Evolutionary conservation across 495 filamentous ascomycete genomes (phyloP), one percentile per base, ranked within the genome.

Genomic region (Aspergillus homomorphus): DNA sequence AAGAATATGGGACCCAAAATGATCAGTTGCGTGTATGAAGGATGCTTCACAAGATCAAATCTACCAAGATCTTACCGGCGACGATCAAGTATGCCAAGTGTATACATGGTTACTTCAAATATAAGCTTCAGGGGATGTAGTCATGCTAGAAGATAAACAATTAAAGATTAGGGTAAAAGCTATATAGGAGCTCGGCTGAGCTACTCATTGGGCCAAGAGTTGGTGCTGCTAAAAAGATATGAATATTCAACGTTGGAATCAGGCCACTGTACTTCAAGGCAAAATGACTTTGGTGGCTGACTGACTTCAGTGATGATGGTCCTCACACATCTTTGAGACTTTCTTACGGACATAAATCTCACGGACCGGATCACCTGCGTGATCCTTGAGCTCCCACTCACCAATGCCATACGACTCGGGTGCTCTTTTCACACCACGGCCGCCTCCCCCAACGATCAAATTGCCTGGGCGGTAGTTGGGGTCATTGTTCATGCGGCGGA

Each of bases 391-490:
- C 2, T 81, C 80, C 91, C 91, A 96, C 15, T 91, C 78, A 0
- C 90, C 90, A 49, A 84, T 91, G 0, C 88, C 88, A 49, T 78
- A 64, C 41, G 84, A 67, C 16, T 76, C 69, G 0, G 89, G 86
- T 0, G 90, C 91, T 16, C 60, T 63, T 21, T 81, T 77, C 0
- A 85, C 74, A 2, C 89, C 91, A 20, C 89, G 75, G 0, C 91
- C 91, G 9, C 91, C 91, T 1, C 91, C 91, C 18, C 91, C 90
- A 15, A 91, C 69, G 49, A 96, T 88, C 53, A 95, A 68, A 62
- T 96, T 96, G 0, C 90, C 91, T 0, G 91, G 91, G 0, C 90
- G 79, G 63, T 94, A 96, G 0, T 65, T 72, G 0, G 74, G 64
- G 60, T 92, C 76, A 7, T 77, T 71, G 45, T 86, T 67, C 88